These are phyloP conservation scores for Brassica rapa DNA, from an alignment of 345 rosid species.

Conservation along the genomic window DNA sequence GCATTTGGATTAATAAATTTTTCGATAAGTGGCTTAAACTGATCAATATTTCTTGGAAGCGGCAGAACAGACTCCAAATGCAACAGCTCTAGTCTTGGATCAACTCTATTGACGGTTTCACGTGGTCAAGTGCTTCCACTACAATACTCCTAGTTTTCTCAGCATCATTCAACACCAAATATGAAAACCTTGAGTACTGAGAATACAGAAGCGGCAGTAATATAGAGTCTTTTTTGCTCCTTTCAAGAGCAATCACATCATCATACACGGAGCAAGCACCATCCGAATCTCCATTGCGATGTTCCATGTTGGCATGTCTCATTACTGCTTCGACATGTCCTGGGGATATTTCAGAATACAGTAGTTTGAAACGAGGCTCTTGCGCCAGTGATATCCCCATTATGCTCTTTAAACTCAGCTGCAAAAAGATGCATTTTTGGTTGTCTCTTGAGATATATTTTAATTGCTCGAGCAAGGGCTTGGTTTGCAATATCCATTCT, in stretches of 20 bases:
- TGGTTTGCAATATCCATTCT: background rate
- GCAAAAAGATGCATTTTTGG: conserved; percentile 46
- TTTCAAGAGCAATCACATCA: conserved; percentile 88
- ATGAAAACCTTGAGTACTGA: conserved; percentile 72
- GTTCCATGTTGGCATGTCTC: conserved; percentile 96
- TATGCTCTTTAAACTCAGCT: conserved; percentile 86
- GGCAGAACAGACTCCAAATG: conserved; percentile 71
- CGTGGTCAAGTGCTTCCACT: background rate
- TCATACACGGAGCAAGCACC: conserved; percentile 77
- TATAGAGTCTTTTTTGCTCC: conserved; percentile 84
- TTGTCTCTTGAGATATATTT: conserved; percentile 2
- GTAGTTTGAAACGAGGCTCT: conserved; percentile 77
- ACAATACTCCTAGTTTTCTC: background rate
- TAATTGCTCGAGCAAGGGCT: background rate
- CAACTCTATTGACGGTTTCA: conserved; percentile 33
- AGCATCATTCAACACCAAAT: conserved; percentile 57
- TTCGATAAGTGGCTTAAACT: conserved; percentile 65
- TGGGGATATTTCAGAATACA: conserved; percentile 85
- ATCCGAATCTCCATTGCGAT: conserved; percentile 74
- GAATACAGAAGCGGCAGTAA: conserved; percentile 77
- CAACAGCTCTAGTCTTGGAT: conserved; percentile 47
- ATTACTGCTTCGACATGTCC: conserved; percentile 92
- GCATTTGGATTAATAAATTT: conserved; percentile 61
- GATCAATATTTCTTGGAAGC: conserved; percentile 65
- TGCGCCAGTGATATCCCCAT: conserved; percentile 76